Conservation (phyloP, 345 rosid genomes). For the Fremontodendron californicum region DNA sequence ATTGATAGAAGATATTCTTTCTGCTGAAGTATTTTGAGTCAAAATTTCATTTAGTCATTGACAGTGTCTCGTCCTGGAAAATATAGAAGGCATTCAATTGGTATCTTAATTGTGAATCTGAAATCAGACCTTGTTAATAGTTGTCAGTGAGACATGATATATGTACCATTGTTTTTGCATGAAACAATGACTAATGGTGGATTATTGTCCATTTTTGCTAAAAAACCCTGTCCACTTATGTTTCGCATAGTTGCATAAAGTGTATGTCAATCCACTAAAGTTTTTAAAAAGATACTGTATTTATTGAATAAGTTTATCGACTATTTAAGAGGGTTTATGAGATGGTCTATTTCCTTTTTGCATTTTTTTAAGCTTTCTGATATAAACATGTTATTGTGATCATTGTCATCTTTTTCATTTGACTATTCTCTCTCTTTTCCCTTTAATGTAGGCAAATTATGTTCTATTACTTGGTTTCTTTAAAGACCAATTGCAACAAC, state of each 20-base stretch:
- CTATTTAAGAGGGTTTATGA: not conserved
- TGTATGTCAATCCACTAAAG: not conserved
- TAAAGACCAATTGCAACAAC: constrained; percentile 84
- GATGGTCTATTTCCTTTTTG: not conserved
- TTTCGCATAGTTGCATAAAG: not conserved
- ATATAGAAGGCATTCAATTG: not conserved
- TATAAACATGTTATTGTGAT: not conserved
- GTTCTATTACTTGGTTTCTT: constrained; percentile 66
- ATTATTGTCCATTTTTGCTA: not conserved
- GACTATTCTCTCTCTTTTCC: constrained; percentile 12
- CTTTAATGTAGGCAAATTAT: constrained; percentile 64
- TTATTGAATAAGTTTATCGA: not conserved
- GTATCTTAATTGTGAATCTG: not conserved
- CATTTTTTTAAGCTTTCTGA: not conserved
- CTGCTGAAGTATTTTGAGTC: not conserved
- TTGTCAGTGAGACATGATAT: not conserved
- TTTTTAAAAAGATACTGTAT: not conserved
- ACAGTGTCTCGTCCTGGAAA: not conserved
- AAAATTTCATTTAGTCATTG: not conserved
- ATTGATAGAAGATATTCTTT: not conserved
- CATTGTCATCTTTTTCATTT: constrained; percentile 5
- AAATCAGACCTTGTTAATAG: not conserved
- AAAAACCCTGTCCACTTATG: not conserved
- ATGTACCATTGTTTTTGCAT: not conserved
- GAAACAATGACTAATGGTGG: not conserved